These are phyloP conservation scores for Metschnikowia cubensis DNA, from an alignment of 805 yeast species.

Conservation along the genomic window DNA sequence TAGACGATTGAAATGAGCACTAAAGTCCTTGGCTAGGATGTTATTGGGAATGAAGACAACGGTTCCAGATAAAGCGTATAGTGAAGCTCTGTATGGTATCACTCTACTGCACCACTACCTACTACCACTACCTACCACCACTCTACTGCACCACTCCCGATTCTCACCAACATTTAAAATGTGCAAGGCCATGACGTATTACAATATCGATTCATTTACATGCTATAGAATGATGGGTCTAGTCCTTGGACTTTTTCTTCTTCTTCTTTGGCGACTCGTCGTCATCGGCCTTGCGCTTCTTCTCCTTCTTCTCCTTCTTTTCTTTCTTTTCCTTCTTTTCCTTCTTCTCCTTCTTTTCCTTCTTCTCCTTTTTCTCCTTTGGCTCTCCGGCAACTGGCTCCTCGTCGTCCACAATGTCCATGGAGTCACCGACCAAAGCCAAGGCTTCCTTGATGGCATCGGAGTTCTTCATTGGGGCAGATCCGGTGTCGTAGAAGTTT, in stretches of 20 bases:
- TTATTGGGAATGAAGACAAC: too few relatives aligned
- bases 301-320: constrained; percentile 32
- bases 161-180: too few relatives aligned
- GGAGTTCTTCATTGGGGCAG: constrained; percentile 92
- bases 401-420: constrained; percentile 19
- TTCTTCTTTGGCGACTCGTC: constrained; percentile 39
- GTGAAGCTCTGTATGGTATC: too few relatives aligned
- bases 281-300: constrained; percentile 37
- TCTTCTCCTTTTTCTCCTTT: constrained; percentile 15
- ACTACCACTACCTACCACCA: too few relatives aligned
- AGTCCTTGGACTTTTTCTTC: constrained; percentile 46
- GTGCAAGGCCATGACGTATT: neutral
- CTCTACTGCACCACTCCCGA: too few relatives aligned
- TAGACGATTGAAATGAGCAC: too few relatives aligned
- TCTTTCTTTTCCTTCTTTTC: constrained; percentile 30
- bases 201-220: constrained; percentile 9
- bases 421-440: constrained; percentile 51
- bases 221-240: constrained; percentile 19
- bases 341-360: constrained; percentile 26
- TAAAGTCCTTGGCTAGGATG: too few relatives aligned
- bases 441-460: constrained; percentile 93
- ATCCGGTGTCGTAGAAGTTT: constrained; percentile 93
- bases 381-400: constrained; percentile 12
- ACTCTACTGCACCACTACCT: too few relatives aligned
- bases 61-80: too few relatives aligned